phyloP scores from a whole-genome alignment of 2,329 filamentous ascomycete genomes.

The Drechmeria coniospora region DNA sequence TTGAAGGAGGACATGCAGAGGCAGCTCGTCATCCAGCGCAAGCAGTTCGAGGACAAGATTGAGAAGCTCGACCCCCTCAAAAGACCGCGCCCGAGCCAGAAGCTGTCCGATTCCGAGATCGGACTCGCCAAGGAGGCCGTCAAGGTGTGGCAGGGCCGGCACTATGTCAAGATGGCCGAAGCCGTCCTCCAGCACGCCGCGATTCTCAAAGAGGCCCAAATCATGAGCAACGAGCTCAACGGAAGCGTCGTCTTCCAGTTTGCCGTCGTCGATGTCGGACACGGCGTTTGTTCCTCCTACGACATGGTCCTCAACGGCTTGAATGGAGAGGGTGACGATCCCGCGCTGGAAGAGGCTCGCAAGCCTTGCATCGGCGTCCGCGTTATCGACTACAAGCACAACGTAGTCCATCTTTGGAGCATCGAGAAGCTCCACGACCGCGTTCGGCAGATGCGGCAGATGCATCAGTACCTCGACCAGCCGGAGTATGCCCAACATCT shows the following conservation, averaged over 20 bases:
- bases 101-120: slow-evolving; percentile 57
- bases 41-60: slow-evolving; percentile 71
- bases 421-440: slow-evolving; percentile 80
- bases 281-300: slow-evolving; percentile 83
- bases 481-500: slow-evolving; percentile 92
- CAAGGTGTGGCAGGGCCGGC: slow-evolving; percentile 65
- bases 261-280: slow-evolving; percentile 74
- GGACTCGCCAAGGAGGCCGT: slow-evolving; percentile 51
- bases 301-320: slow-evolving; percentile 91
- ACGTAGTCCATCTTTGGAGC: slow-evolving; percentile 84
- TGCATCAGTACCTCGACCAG: slow-evolving; percentile 91
- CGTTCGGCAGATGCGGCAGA: slow-evolving; percentile 83
- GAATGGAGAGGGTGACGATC: slow-evolving; percentile 68
- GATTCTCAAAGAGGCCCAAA: slow-evolving; percentile 83
- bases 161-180: slow-evolving; percentile 90
- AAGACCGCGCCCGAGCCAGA: slow-evolving; percentile 42
- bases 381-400: slow-evolving; percentile 79
- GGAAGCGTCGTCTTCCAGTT: slow-evolving; percentile 93
- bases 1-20: slow-evolving; percentile 82
- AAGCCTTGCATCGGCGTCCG: slow-evolving; percentile 88
- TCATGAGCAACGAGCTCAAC: slow-evolving; percentile 94
- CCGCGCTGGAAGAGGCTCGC: slow-evolving; percentile 60
- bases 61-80: slow-evolving; percentile 57
- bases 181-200: slow-evolving; percentile 77
- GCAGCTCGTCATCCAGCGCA: slow-evolving; percentile 69